Percentiles rank a stretch among this genome's conserved stretches.
Evolutionary conservation across 2,329 filamentous ascomycete species (phyloP).

Genomic region (Aspergillus ochraceoroseus): DNA sequence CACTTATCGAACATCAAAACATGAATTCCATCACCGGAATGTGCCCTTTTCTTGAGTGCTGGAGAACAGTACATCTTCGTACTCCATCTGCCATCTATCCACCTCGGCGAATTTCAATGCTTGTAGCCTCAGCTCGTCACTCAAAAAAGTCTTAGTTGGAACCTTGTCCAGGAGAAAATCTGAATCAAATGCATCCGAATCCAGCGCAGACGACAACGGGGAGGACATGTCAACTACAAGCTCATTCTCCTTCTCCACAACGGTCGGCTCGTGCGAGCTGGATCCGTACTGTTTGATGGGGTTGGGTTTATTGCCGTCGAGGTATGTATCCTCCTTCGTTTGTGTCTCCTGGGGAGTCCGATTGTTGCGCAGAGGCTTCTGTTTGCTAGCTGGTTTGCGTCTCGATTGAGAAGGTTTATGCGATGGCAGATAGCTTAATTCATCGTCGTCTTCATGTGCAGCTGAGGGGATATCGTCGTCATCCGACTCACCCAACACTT

Average conservation of each 20-base stretch:
- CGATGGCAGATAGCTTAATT: slow-evolving; percentile 31
- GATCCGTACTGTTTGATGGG: background rate
- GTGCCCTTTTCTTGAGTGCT: slow-evolving; percentile 24
- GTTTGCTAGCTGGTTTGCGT: slow-evolving; percentile 20
- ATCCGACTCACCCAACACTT: slow-evolving; percentile 27
- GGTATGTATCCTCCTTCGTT: background rate
- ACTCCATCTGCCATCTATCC: slow-evolving; percentile 43
- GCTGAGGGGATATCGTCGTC: slow-evolving; percentile 23
- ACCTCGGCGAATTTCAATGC: slow-evolving; percentile 41
- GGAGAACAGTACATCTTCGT: slow-evolving; percentile 37
- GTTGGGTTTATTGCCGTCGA: background rate
- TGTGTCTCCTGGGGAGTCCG: slow-evolving; percentile 11
- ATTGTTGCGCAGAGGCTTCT: slow-evolving; percentile 21
- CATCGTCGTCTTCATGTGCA: slow-evolving; percentile 37
- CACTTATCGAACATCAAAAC: background rate
- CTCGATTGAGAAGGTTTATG: slow-evolving; percentile 18
- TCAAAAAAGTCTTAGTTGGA: slow-evolving; percentile 23
- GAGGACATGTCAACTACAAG: slow-evolving; percentile 26
- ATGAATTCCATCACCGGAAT: slow-evolving; percentile 11
- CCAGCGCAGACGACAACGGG: slow-evolving; percentile 32
- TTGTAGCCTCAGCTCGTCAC: slow-evolving; percentile 36
- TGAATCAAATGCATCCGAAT: slow-evolving; percentile 29
- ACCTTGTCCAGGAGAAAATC: slow-evolving; percentile 17
- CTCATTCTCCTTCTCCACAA: slow-evolving; percentile 33
- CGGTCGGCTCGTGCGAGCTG: slow-evolving; percentile 12